Base-by-base conservation (phyloP, 345 rosid species). In the Ricinus communis region DNA sequence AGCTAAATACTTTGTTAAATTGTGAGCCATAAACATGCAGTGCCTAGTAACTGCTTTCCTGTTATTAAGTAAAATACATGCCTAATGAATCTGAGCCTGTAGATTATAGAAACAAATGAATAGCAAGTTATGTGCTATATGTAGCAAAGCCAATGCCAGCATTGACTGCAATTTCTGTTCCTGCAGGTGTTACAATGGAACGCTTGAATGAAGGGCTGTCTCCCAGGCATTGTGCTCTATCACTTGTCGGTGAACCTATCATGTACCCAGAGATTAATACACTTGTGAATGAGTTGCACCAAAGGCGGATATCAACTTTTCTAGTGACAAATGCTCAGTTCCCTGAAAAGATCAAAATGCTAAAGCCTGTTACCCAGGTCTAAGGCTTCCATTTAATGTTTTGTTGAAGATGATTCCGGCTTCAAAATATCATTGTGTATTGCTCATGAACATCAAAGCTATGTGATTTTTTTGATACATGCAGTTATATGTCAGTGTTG, bases 171-270 rank as follows among this genome's bases (percentile, higher is more conserved):
- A 49, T 65, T 55, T 55, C 13, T 53, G 22, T 65, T 71, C 15
- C 54, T 74, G 57, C 86, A 95, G 99, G 99, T 59, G 97, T 95
- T 72, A 95, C 93, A 24, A 60, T 80, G 71, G 97, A 92, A 79
- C 82, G 85, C 73, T 77, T 92, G 77, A 76, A 74, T 18, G 97
- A 95, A 83, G 99, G 97, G 73, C 89, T 95, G 47, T 77, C 87
- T 47, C 97, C 99, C 21, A 85, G 91, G 79, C 97, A 95, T 71
- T 92, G 97, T 89, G 97, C 99, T 61, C 78, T 95, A 41, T 95
- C 98, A 43, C 97, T 95, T 75, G 99, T 90, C 82, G 98, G 99
- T 67, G 98, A 95, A 80, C 98, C 99, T 24, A 92, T 95, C 56
- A 90, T 95, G 97, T 95, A 92, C 79, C 98, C 97, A 7, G 96